Base-by-base conservation (phyloP, 257 asterid species). In the Anisodus acutangulus region DNA sequence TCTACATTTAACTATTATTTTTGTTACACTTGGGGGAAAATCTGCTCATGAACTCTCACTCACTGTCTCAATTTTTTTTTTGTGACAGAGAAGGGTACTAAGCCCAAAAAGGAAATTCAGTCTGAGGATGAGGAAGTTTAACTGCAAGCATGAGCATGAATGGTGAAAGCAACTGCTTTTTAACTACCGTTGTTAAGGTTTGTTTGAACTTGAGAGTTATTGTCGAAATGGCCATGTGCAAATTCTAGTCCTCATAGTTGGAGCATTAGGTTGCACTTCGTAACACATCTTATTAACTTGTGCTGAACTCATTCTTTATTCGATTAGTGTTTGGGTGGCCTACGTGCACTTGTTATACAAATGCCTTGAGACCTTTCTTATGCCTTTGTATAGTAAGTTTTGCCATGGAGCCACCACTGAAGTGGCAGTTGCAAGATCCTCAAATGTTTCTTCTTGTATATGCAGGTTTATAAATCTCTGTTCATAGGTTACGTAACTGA, bases 381-480 rank as follows among this genome's bases (percentile, higher is more conserved):
- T 74, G 62, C 60, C 43, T 74, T 26, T 15, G 13, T 72, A 47
- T 72, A n/a, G 19, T 53, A 16, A 19, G 16, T 72, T 6, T 15
- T 37, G 47, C 41, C 7, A 60, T 11, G 19, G 49, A 66, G 47
- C 19, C 8, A 9, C 43, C 60, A 9, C 41, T 5, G 60, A 37
- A 6, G 43, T 74, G 60, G 60, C 19, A 49, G 81, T 47, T 74
- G 60, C 81, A 49, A 19, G 43, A 7, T 13, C 3, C 58, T 47
- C 4, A 74, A 45, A 13, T 49, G 19, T 74, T 53, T 74, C 62
- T 74, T 74, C 43, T 74, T 49, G 41, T 74, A 53, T 6, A 19
- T 74, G 62, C 60, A 74, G 81, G 81, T 49, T 53, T 22, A 11
- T 53, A 74, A 74, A 74, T 49, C 49, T 53, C 41, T 74, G 81